These are phyloP conservation scores for Fusarium circinatum DNA, from an alignment of 2,329 filamentous ascomycete species.

Conservation along the genomic window DNA sequence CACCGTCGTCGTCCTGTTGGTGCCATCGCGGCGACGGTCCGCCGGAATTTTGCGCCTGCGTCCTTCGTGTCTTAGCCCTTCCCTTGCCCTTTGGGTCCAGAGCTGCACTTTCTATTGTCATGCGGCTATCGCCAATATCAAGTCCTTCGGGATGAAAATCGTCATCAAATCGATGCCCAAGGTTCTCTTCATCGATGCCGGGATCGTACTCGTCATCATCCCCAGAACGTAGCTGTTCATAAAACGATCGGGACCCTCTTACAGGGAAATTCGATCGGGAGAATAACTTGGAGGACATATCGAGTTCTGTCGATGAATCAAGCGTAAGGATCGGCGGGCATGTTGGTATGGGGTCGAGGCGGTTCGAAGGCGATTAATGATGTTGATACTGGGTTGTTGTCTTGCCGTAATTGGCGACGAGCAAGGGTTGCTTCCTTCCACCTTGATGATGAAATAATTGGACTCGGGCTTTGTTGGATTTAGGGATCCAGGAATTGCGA, in stretches of 20 bases:
- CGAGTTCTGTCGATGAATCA: slow-evolving; percentile 19
- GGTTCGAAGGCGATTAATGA: background rate
- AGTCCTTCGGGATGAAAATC: slow-evolving; percentile 61
- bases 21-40: slow-evolving; percentile 40
- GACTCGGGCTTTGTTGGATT: background rate
- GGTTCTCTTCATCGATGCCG: slow-evolving; percentile 64
- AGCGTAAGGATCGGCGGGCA: slow-evolving; percentile 12
- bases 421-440: background rate
- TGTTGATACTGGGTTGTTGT: background rate
- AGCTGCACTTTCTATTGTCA: slow-evolving; percentile 54
- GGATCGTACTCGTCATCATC: slow-evolving; percentile 54
- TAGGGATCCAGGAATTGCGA: background rate
- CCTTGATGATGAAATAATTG: background rate
- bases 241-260: slow-evolving; percentile 56
- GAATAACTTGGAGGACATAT: slow-evolving; percentile 61
- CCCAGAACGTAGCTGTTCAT: slow-evolving; percentile 59
- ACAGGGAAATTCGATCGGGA: slow-evolving; percentile 52
- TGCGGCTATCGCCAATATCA: slow-evolving; percentile 57
- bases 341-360: slow-evolving; percentile 21
- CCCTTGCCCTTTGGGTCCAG: slow-evolving; percentile 34
- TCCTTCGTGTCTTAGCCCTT: slow-evolving; percentile 7
- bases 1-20: slow-evolving; percentile 59
- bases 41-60: slow-evolving; percentile 27
- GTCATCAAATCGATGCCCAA: slow-evolving; percentile 62
- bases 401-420: background rate